Percentiles rank a stretch among this genome's conserved stretches.
phyloP scores from a whole-genome alignment of 768 basidiomycete genomes.

The Pisolithus marmoratus region DNA sequence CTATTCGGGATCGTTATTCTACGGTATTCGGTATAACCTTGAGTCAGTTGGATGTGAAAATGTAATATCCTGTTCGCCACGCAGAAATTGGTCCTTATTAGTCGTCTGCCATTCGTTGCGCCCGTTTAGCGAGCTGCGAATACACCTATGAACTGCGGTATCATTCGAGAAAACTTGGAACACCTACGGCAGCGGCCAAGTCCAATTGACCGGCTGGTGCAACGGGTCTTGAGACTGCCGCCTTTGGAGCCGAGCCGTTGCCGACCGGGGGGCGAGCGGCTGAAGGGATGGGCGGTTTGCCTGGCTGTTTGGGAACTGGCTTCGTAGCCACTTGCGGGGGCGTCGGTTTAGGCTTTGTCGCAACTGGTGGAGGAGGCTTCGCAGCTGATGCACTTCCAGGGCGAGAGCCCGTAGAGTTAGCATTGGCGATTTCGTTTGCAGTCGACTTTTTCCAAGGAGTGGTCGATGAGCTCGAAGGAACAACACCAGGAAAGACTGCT shows the following conservation, averaged over 20 bases:
- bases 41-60: too few species aligned
- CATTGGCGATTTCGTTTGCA: slow-evolving; percentile 28
- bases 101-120: slow-evolving; percentile 55
- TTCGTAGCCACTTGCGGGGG: slow-evolving; percentile 55
- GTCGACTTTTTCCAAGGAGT: slow-evolving; percentile 68
- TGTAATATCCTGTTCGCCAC: not conserved
- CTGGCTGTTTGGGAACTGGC: slow-evolving; percentile 45
- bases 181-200: slow-evolving; percentile 73
- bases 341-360: slow-evolving; percentile 57
- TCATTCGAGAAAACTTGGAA: not conserved
- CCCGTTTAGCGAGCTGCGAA: slow-evolving; percentile 69
- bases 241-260: slow-evolving; percentile 31
- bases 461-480: slow-evolving; percentile 57
- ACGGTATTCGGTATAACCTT: too few species aligned
- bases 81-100: slow-evolving; percentile 17
- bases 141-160: not conserved
- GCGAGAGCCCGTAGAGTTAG: slow-evolving; percentile 42
- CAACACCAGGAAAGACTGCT: slow-evolving; percentile 78
- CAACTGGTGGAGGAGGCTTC: slow-evolving; percentile 56
- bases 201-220: slow-evolving; percentile 64
- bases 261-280: slow-evolving; percentile 45
- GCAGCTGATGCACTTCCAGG: slow-evolving; percentile 44
- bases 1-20: too few species aligned
- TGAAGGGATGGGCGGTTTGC: slow-evolving; percentile 59
- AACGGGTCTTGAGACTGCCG: slow-evolving; percentile 35